These are phyloP conservation scores for Nyctanthes arbortristis DNA, from an alignment of 257 asterid genomes.

Conservation along the genomic window DNA sequence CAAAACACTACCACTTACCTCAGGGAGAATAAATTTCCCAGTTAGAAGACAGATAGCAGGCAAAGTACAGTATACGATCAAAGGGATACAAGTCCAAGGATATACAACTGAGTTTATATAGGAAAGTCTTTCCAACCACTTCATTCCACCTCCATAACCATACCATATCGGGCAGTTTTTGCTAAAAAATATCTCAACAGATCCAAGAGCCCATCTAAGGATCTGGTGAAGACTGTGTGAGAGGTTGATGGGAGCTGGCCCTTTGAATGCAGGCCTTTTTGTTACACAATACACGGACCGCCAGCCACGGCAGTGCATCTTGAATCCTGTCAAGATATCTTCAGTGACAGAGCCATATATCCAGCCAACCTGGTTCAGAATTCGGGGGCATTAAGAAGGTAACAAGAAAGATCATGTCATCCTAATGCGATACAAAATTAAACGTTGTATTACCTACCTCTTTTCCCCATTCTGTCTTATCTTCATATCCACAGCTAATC, in stretches of 20 bases:
- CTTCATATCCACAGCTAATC: constrained; percentile 93
- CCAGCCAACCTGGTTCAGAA: constrained; percentile 80
- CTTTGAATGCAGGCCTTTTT: constrained; percentile 79
- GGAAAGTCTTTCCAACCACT: constrained; percentile 73
- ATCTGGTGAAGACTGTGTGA: constrained; percentile 97
- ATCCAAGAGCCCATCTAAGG: constrained; percentile 96
- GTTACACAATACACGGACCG: constrained; percentile 93
- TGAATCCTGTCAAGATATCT: constrained; percentile 92
- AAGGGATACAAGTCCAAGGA: constrained; percentile 88
- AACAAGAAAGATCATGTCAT: neutral
- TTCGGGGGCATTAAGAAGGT: constrained; percentile 15
- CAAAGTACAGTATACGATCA: constrained; percentile 81
- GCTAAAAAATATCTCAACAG: constrained; percentile 90
- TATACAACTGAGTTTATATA: constrained; percentile 87
- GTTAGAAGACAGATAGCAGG: constrained; percentile 96
- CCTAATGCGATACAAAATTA: neutral
- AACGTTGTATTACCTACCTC: constrained; percentile 46
- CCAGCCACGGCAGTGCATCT: constrained; percentile 98
- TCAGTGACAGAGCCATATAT: constrained; percentile 93
- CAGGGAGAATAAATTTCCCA: constrained; percentile 88
- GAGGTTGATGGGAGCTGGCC: constrained; percentile 86
- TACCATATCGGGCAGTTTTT: constrained; percentile 94
- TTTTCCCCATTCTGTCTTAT: constrained; percentile 97
- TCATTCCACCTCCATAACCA: constrained; percentile 91
- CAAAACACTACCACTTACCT: constrained; percentile 40